Evolutionary conservation across 2,329 filamentous ascomycete genomes (phyloP).

Genomic region (Alternaria sp.): DNA sequence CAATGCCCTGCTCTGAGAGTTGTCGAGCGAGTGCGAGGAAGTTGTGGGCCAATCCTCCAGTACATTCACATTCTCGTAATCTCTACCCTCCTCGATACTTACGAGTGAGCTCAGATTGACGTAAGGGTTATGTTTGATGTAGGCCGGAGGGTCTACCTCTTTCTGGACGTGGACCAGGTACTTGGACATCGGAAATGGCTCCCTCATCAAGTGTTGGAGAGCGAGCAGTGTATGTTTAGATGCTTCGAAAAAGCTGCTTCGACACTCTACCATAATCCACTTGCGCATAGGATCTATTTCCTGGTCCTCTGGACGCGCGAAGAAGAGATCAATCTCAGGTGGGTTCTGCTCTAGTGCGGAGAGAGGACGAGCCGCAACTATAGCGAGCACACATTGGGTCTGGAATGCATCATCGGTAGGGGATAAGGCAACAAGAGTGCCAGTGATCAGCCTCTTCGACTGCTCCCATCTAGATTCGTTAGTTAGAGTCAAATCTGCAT

Average conservation of each 20-base stretch:
- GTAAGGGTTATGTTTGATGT: constrained; percentile 60
- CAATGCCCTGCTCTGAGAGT: constrained; percentile 75
- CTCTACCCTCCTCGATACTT: constrained; percentile 46
- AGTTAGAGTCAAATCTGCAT: neutral
- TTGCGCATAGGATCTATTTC: constrained; percentile 74
- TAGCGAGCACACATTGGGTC: constrained; percentile 72
- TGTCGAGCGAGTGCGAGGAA: constrained; percentile 65
- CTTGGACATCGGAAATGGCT: constrained; percentile 69
- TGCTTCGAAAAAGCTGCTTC: constrained; percentile 79
- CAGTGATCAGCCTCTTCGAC: constrained; percentile 65
- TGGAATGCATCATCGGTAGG: constrained; percentile 69
- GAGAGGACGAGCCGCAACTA: constrained; percentile 75
- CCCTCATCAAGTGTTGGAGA: constrained; percentile 70
- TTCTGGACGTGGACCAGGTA: constrained; percentile 65
- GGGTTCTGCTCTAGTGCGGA: constrained; percentile 70
- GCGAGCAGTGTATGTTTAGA: constrained; percentile 76
- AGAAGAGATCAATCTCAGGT: constrained; percentile 79
- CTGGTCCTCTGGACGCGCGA: constrained; percentile 67
- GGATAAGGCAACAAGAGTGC: constrained; percentile 64
- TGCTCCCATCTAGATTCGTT: constrained; percentile 63
- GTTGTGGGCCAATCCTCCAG: constrained; percentile 64
- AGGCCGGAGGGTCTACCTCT: constrained; percentile 60
- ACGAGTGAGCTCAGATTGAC: constrained; percentile 62
- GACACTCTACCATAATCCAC: constrained; percentile 81
- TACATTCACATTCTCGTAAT: constrained; percentile 62